phyloP scores from a whole-genome alignment of 192 early-diverging fungal genomes.

The Backusella sp. region DNA sequence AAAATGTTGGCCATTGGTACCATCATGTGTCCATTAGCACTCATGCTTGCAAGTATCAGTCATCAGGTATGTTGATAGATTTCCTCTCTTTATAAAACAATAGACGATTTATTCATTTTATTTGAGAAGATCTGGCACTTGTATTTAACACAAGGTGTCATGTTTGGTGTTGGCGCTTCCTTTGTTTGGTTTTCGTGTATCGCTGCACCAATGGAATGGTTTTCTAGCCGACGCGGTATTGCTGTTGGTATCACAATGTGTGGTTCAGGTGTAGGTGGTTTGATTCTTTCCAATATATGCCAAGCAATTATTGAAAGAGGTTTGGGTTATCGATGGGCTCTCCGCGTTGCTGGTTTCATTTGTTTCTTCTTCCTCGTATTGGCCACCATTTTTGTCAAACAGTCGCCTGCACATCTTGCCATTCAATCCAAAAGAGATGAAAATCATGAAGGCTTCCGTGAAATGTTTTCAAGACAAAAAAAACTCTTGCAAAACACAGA shows the following conservation, averaged over 20 bases:
- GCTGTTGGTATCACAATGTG: conserved; percentile 55
- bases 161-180: conserved; percentile 51
- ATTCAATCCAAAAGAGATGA: conserved; percentile 24
- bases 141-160: conserved; percentile 55
- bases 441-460: conserved; percentile 11
- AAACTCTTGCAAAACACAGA: conserved; percentile 36
- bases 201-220: conserved; percentile 53
- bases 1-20: conserved; percentile 48
- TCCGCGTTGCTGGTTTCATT: conserved; percentile 60
- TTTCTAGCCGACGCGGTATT: conserved; percentile 53
- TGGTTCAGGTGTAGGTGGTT: conserved; percentile 72
- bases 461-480: conserved; percentile 11
- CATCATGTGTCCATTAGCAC: conserved; percentile 38
- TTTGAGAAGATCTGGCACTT: conserved; percentile 60
- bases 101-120: neutral
- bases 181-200: conserved; percentile 23
- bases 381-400: conserved; percentile 36
- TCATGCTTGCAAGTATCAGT: conserved; percentile 46
- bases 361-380: conserved; percentile 43
- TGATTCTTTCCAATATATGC: conserved; percentile 58
- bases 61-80: conserved; percentile 1
- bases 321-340: conserved; percentile 62
- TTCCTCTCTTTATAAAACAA: neutral
- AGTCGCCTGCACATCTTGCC: conserved; percentile 15
- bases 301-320: conserved; percentile 58